phyloP scores from a whole-genome alignment of 1,139 yeast species.

The Sugiyamaella japonica region DNA sequence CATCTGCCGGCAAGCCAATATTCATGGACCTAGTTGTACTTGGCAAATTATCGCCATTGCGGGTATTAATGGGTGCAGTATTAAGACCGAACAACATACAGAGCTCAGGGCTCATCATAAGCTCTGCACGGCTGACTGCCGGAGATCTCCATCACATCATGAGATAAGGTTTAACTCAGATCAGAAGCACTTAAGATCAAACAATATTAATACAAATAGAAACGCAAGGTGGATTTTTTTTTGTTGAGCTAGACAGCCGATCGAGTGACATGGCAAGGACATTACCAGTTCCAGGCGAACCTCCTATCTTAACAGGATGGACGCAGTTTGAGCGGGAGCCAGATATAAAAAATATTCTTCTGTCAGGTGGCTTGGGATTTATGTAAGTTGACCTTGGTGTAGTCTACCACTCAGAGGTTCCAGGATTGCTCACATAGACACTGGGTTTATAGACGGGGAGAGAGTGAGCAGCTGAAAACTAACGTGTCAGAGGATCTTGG shows the following conservation, averaged over 20 bases:
- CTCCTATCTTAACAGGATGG: constrained; percentile 19
- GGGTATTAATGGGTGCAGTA: too few species aligned
- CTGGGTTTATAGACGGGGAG: neutral
- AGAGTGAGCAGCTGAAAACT: neutral
- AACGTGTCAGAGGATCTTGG: constrained; percentile 41
- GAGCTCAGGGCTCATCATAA: neutral
- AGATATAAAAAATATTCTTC: constrained; percentile 40
- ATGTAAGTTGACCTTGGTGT: constrained; percentile 36
- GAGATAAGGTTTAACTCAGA: neutral
- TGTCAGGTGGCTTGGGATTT: constrained; percentile 64
- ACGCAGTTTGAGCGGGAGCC: constrained; percentile 28
- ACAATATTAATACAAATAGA: neutral
- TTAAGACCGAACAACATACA: neutral
- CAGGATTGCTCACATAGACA: neutral
- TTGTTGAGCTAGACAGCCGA: neutral
- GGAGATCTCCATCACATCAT: neutral
- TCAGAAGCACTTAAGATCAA: neutral
- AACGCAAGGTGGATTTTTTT: neutral
- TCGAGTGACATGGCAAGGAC: neutral
- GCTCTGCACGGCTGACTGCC: neutral
- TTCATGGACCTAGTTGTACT: too few species aligned
- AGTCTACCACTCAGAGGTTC: neutral
- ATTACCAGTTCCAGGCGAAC: neutral
- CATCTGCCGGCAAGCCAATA: too few species aligned
- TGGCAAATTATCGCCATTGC: too few species aligned